phyloP scores from a whole-genome alignment of 768 basidiomycete species.

The Hericium alpestre region DNA sequence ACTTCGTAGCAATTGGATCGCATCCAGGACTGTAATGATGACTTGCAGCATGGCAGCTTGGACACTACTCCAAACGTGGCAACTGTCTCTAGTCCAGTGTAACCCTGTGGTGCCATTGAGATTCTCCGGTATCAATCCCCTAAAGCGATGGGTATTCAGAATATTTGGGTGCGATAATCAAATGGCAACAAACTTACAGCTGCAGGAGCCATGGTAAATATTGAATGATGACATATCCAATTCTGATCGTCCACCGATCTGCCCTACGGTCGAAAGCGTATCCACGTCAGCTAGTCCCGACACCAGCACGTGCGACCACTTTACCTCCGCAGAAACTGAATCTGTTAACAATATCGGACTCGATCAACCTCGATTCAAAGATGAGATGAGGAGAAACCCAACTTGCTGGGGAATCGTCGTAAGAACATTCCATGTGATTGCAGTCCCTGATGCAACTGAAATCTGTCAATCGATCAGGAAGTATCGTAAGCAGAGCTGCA shows the following conservation, averaged over 20 bases:
- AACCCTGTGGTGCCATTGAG: constrained; percentile 15
- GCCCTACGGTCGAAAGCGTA: no score
- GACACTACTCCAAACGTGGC: constrained; percentile 13
- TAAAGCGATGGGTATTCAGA: not conserved
- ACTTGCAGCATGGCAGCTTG: constrained; percentile 15
- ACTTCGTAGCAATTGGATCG: constrained; percentile 18
- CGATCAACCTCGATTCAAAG: no score
- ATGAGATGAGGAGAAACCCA: no score
- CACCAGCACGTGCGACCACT: no score
- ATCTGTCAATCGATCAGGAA: no score
- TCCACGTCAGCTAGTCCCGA: no score
- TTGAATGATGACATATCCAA: not conserved
- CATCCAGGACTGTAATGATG: constrained; percentile 17
- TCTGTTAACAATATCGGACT: not conserved
- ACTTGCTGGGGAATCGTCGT: not conserved
- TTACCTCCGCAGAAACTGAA: not conserved
- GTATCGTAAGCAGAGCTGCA: not conserved
- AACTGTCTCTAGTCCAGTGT: constrained; percentile 8
- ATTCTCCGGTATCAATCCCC: constrained; percentile 15
- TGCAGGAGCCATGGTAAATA: not conserved
- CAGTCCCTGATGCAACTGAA: not conserved
- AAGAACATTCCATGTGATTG: not conserved
- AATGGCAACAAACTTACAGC: not conserved
- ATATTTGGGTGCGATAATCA: no score
- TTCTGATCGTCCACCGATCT: not conserved